These are phyloP conservation scores for Lunasporangiospora selenospora DNA, from an alignment of 192 early-diverging fungal species.

Conservation along the genomic window DNA sequence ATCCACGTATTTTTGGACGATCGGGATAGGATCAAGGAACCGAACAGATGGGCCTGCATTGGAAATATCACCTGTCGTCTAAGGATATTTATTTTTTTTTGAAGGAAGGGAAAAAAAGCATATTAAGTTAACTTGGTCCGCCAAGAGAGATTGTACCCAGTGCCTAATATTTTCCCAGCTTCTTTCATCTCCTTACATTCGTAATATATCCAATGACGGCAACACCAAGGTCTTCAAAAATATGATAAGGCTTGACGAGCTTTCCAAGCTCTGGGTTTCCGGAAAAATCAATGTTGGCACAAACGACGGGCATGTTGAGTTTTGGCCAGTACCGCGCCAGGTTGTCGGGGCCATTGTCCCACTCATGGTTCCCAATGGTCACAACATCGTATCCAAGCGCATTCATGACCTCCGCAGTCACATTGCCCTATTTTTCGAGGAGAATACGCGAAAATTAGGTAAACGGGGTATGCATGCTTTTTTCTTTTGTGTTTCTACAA, in stretches of 20 bases:
- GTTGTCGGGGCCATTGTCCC: slow-evolving; percentile 68
- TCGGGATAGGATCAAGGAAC: slow-evolving; percentile 64
- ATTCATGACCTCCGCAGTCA: slow-evolving; percentile 68
- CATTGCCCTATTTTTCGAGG: slow-evolving; percentile 50
- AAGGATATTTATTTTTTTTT: background rate
- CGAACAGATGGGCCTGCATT: slow-evolving; percentile 51
- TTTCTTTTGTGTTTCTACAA: background rate
- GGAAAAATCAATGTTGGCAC: slow-evolving; percentile 69
- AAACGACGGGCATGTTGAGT: slow-evolving; percentile 69
- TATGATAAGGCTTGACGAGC: slow-evolving; percentile 70
- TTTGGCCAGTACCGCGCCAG: slow-evolving; percentile 59
- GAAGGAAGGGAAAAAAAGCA: background rate
- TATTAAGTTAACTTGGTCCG: too few relatives aligned
- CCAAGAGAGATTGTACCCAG: too few relatives aligned
- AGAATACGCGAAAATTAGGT: background rate
- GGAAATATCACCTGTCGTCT: slow-evolving; percentile 64
- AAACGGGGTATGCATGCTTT: background rate
- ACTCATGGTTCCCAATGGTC: slow-evolving; percentile 77
- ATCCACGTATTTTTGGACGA: slow-evolving; percentile 69
- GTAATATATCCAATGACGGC: slow-evolving; percentile 75
- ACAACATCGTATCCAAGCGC: slow-evolving; percentile 63
- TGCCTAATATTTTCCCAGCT: background rate
- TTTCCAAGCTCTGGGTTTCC: slow-evolving; percentile 49
- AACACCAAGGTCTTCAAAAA: slow-evolving; percentile 69
- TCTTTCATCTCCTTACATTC: slow-evolving; percentile 17